Conservation (phyloP, 768 basidiomycete species). For the Tubosaeta sp. region DNA sequence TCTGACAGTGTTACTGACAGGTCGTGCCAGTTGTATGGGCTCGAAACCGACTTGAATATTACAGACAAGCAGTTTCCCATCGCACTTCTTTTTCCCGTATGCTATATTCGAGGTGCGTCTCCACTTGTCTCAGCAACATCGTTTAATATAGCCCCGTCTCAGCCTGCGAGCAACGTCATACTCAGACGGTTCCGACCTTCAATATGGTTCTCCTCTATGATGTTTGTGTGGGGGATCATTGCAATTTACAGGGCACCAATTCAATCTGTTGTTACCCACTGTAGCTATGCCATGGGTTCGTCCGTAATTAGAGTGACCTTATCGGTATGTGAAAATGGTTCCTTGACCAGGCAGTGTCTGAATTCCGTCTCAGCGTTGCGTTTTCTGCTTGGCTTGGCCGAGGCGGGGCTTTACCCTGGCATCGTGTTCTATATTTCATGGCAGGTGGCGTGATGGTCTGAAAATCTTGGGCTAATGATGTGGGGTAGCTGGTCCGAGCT, state of each 20-base stretch:
- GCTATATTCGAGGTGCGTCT: conserved; percentile 60
- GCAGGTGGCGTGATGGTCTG: conserved; percentile 25
- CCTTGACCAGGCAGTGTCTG: neutral
- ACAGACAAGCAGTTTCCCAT: conserved; percentile 63
- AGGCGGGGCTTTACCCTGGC: conserved; percentile 49
- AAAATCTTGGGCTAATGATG: neutral
- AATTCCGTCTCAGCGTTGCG: conserved; percentile 42
- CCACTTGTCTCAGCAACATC: neutral
- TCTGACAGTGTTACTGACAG: neutral
- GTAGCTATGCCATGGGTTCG: conserved; percentile 61
- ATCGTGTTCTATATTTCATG: conserved; percentile 62
- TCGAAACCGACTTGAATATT: conserved; percentile 54
- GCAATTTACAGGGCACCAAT: conserved; percentile 31
- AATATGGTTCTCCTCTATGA: conserved; percentile 52
- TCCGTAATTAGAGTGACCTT: conserved; percentile 57
- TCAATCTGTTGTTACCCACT: neutral
- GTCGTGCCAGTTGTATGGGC: conserved; percentile 51
- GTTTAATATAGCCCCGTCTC: neutral
- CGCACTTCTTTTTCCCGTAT: conserved; percentile 78
- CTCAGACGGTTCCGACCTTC: conserved; percentile 60
- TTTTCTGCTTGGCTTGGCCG: conserved; percentile 53
- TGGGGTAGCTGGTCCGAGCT: conserved; percentile 62
- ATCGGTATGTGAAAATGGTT: conserved; percentile 39
- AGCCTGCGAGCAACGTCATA: conserved; percentile 64
- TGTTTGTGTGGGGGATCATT: conserved; percentile 38